A percentile compares a stretch with the other conserved stretches of the same genome.
phyloP scores from a whole-genome alignment of 2,329 filamentous ascomycete genomes.

The Fusarium hostae region DNA sequence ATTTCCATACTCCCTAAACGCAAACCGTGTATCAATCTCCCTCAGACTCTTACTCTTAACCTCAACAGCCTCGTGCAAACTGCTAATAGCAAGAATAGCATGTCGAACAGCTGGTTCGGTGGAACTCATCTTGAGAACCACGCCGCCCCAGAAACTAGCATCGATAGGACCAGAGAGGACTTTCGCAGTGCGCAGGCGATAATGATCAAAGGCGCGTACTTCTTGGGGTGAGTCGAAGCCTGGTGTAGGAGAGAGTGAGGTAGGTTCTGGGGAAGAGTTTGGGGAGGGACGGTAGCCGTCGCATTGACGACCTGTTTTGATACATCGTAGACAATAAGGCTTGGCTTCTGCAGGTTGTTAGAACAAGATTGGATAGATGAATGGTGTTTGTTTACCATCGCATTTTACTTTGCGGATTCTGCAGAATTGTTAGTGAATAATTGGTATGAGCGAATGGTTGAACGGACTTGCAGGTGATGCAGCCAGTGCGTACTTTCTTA shows the following conservation, averaged over 20 bases:
- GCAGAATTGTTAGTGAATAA: background rate
- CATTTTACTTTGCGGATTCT: constrained; percentile 28
- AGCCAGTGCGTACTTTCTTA: constrained; percentile 61
- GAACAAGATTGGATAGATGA: rapidly evolving
- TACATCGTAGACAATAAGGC: constrained; percentile 63
- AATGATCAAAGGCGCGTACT: constrained; percentile 48
- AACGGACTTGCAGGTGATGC: constrained; percentile 66
- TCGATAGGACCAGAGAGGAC: constrained; percentile 57
- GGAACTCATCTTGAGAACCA: constrained; percentile 59
- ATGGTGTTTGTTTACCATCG: constrained; percentile 9
- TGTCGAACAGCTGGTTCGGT: constrained; percentile 60
- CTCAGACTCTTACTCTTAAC: constrained; percentile 30
- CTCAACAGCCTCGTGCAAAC: constrained; percentile 55
- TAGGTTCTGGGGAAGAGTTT: constrained; percentile 29
- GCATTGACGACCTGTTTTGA: constrained; percentile 65
- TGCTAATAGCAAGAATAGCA: constrained; percentile 61
- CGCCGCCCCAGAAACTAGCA: constrained; percentile 55
- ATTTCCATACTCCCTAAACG: constrained; percentile 57
- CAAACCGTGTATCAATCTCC: constrained; percentile 39
- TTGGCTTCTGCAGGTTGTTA: constrained; percentile 54
- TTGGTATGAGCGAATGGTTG: rapidly evolving
- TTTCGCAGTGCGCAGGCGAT: constrained; percentile 51
- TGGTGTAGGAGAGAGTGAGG: constrained; percentile 24
- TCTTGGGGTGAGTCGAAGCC: constrained; percentile 40
- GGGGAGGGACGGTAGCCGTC: constrained; percentile 60